phyloP scores from a whole-genome alignment of 805 yeast genomes.

The Nakazawaea laoshanensis region DNA sequence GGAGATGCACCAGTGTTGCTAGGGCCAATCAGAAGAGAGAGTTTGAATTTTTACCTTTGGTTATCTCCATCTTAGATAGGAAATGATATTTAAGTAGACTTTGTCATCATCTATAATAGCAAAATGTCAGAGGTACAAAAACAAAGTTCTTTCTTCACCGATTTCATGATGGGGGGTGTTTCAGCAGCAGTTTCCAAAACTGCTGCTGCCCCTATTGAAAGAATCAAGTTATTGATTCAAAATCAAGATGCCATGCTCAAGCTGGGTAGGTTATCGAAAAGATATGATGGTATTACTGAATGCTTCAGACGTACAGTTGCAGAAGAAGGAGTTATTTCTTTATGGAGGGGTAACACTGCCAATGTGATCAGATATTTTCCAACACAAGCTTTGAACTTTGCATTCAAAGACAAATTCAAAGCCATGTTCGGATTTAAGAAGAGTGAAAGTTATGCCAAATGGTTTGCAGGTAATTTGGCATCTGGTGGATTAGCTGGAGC shows the following conservation, averaged over 20 bases:
- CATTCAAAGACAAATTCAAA: conserved; percentile 97
- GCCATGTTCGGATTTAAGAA: conserved; percentile 94
- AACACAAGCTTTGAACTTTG: conserved; percentile 97
- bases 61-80: too few relatives aligned
- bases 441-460: conserved; percentile 84
- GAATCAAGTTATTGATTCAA: conserved; percentile 94
- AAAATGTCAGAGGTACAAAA: too few relatives aligned
- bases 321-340: conserved; percentile 84
- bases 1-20: too few relatives aligned
- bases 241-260: conserved; percentile 98
- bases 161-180: conserved; percentile 96
- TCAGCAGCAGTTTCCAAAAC: conserved; percentile 98
- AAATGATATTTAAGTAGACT: too few relatives aligned
- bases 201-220: conserved; percentile 96
- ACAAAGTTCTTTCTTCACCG: conserved; percentile 43
- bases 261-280: conserved; percentile 87
- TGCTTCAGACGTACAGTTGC: conserved; percentile 93
- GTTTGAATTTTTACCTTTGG: too few relatives aligned
- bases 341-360: conserved; percentile 99
- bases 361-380: conserved; percentile 99
- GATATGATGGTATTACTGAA: conserved; percentile 85
- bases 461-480: conserved; percentile 98
- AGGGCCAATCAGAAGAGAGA: too few relatives aligned
- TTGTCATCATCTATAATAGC: too few relatives aligned
- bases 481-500: conserved; percentile 99